Evolutionary conservation across 2,329 filamentous ascomycete genomes (phyloP), one percentile per base, ranked within the genome.

Genomic region (Pseudocercospora macadamiae): DNA sequence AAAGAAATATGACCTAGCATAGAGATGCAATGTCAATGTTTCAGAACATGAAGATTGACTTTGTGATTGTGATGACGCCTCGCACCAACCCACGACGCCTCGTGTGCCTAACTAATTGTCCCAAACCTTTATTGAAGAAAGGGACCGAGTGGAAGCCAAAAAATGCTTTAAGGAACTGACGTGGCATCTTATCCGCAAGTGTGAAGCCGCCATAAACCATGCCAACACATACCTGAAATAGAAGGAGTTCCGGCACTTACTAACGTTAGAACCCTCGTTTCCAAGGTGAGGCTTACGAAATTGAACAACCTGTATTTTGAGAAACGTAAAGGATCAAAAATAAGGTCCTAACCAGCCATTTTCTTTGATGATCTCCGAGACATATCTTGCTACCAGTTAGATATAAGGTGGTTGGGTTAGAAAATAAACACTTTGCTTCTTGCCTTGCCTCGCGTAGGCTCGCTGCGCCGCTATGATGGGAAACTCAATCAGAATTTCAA

Each of bases 181-280:
- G n/a, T n/a, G n/a, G n/a, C n/a, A n/a, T n/a, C n/a, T n/a, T n/a
- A n/a, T n/a, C n/a, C n/a, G n/a, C n/a, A n/a, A n/a, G 42, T 28
- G 23, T 48, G 36, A 25, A 28, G 23, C 34, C 18, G 32, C 34
- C 16, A 30, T 21, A 32, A 14, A 16, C 32, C 26, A 37, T 47
- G 42, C 42, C 42, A 47, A 26, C 14, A 47, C 42, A 28, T 47
- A 47, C 42, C 42, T 28, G 42, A 47, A 47, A 47, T 47, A 47
- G 42, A 14, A 26, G 4, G 9, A 23, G 42, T 23, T 26, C 21
- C 19, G 42, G 19, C 42, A 47, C 42, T 47, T 47, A 21, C 28
- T 32, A n/a, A n/a, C n/a, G n/a, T n/a, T n/a, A n/a, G n/a, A n/a
- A n/a, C n/a, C n/a, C n/a, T n/a, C n/a, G 37, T 19, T 42, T 19